These are phyloP conservation scores for Apophysomyces variabilis DNA, from an alignment of 371 early-diverging fungal genomes.

Conservation along the genomic window DNA sequence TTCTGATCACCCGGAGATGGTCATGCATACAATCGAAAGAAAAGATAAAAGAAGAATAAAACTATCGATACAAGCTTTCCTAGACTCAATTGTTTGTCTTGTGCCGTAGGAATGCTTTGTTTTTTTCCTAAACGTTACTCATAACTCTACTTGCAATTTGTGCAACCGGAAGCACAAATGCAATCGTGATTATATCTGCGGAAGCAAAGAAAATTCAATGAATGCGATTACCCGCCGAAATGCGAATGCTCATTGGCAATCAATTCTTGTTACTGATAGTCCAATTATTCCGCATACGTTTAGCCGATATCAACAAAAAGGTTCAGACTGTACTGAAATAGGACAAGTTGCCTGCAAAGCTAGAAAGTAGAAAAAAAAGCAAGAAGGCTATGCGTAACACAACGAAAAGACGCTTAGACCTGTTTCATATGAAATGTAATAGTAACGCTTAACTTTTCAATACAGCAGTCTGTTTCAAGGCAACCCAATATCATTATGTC, in stretches of 20 bases:
- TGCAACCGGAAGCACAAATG: background rate
- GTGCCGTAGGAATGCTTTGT: background rate
- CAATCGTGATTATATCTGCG: constrained; percentile 8
- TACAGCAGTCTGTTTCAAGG: too few species aligned
- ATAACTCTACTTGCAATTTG: background rate
- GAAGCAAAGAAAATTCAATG: constrained; percentile 9
- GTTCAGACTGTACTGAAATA: background rate
- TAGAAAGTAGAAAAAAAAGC: background rate
- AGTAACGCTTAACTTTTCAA: too few species aligned
- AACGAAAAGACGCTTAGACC: background rate
- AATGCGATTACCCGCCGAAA: constrained; percentile 11
- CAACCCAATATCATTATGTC: too few species aligned
- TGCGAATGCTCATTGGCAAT: constrained; percentile 2
- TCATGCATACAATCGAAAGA: background rate
- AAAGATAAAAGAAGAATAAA: background rate
- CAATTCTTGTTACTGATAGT: constrained; percentile 4
- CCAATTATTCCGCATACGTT: background rate
- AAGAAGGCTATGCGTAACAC: background rate
- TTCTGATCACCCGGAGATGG: background rate
- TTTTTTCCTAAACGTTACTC: background rate
- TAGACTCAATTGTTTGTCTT: background rate
- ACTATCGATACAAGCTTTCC: background rate
- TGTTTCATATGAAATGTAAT: too few species aligned
- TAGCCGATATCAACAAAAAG: background rate
- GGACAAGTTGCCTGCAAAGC: background rate